Evolutionary conservation across 495 filamentous ascomycete species (phyloP).

Genomic region (Bombardia bombarda): DNA sequence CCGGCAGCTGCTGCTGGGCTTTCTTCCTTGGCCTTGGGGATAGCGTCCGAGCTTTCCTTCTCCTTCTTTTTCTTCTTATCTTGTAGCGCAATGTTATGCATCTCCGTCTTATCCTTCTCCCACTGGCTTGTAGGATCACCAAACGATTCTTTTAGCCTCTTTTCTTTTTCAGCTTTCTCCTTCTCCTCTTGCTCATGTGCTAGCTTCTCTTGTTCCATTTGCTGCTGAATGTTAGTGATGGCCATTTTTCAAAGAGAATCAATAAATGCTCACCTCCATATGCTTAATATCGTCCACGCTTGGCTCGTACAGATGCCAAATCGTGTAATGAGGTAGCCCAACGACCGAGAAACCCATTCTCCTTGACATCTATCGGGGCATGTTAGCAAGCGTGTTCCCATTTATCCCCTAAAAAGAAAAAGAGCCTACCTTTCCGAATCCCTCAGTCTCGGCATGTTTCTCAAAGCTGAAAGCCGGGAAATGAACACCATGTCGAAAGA

Average conservation of each 20-base stretch:
- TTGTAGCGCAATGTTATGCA: constrained; percentile 59
- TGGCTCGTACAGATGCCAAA: constrained; percentile 99
- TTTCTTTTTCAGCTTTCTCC: constrained; percentile 54
- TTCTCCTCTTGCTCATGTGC: constrained; percentile 65
- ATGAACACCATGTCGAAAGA: constrained; percentile 91
- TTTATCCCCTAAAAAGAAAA: too few species aligned
- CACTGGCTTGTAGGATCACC: constrained; percentile 61
- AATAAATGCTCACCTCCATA: constrained; percentile 60
- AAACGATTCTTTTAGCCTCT: constrained; percentile 66
- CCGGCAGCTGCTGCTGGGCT: not conserved
- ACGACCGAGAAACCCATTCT: constrained; percentile 95
- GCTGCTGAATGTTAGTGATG: constrained; percentile 33
- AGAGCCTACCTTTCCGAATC: constrained; percentile 88
- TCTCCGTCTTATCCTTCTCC: constrained; percentile 73
- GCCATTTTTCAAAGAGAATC: not conserved
- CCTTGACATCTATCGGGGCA: constrained; percentile 80
- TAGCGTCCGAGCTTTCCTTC: not conserved
- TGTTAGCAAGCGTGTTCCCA: too few species aligned
- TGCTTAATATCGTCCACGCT: constrained; percentile 94
- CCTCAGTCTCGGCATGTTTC: constrained; percentile 97
- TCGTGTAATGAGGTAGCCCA: constrained; percentile 94
- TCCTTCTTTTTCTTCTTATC: constrained; percentile 29
- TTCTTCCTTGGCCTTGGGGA: constrained; percentile 8
- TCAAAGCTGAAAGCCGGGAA: constrained; percentile 99
- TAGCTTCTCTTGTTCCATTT: constrained; percentile 78